These are phyloP conservation scores for Yamadazyma dushanensis DNA, from an alignment of 1,139 yeast genomes.

Conservation along the genomic window DNA sequence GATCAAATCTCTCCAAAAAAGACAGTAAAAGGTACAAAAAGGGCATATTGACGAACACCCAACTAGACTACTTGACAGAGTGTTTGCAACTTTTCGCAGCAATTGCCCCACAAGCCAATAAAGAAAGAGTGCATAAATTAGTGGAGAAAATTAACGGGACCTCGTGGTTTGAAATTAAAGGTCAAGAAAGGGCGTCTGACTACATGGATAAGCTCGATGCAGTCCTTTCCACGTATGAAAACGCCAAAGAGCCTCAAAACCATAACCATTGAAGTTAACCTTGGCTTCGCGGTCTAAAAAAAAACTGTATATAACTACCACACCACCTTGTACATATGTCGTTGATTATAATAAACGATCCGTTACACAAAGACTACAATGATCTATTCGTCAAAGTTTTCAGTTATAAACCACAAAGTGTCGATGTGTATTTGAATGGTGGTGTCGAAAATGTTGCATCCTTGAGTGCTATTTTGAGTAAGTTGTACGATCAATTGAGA, in stretches of 20 bases:
- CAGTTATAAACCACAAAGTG: conserved; percentile 5
- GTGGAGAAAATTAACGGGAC: conserved; percentile 1
- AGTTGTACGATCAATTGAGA: conserved; percentile 28
- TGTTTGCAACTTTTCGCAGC: conserved; percentile 14
- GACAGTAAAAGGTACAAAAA: not conserved
- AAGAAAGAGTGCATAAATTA: not conserved
- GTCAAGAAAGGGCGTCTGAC: not conserved
- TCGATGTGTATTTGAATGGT: conserved; percentile 27
- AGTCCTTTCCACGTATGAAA: not conserved
- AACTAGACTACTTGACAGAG: conserved; percentile 19
- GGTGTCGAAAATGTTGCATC: conserved; percentile 20
- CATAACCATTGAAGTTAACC: too few species aligned
- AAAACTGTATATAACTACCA: not conserved
- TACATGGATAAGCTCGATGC: not conserved
- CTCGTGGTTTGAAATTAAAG: conserved; percentile 2
- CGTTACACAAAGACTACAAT: conserved; percentile 24
- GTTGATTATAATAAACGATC: conserved; percentile 22
- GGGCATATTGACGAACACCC: conserved; percentile 25
- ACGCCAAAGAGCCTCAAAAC: not conserved
- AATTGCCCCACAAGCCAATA: not conserved
- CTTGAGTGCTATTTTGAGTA: conserved; percentile 28
- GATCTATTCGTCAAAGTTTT: conserved; percentile 21
- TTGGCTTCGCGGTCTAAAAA: not conserved
- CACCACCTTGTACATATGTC: conserved; percentile 9
- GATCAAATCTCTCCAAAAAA: conserved; percentile 24